Base-by-base conservation (phyloP, 257 asterid species). In the Paulownia fortunei region DNA sequence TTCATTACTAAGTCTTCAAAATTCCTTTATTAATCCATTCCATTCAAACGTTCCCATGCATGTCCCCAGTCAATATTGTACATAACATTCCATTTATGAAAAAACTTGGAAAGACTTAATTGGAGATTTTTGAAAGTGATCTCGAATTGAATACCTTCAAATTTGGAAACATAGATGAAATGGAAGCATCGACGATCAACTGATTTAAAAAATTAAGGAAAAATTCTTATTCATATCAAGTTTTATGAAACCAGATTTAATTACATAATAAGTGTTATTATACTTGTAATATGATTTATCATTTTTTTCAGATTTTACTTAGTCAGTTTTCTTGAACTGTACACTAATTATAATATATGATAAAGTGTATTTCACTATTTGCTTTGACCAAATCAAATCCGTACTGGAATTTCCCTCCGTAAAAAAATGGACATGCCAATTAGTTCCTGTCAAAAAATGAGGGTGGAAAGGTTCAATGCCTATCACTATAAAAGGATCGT, bases 361-460 rank as follows among this genome's bases (percentile, higher is more conserved):
- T n/a, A n/a, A n/a, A n/a, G n/a, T n/a, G n/a, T n/a, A n/a, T n/a
- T n/a, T n/a, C n/a, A n/a, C n/a, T n/a, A n/a, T n/a, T n/a, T n/a
- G n/a, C n/a, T n/a, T n/a, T n/a, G n/a, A n/a, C n/a, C n/a, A n/a
- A n/a, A n/a, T n/a, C n/a, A n/a, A n/a, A n/a, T n/a, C n/a, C n/a
- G n/a, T 44, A 32, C 69, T 26, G 0, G 47, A 63, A 36, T 34
- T 63, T 5, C 8, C 27, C 0, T 27, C 60, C 16, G 44, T 18
- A n/a, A 16, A 18, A 8, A 44, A 70, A n/a, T 64, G 51, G 6
- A 4, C 0, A 18, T 16, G 8, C 5, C 10, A 69, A 27, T 16
- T 26, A 52, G 44, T 70, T 70, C 65, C 64, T 49, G 76, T 70
- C 76, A 70, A 70, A 51, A 8, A 16, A 46, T 30, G 61, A 32